Evolutionary conservation across 2,329 filamentous ascomycete species (phyloP), one percentile per base, ranked within the genome.

Genomic region (Tolypocladium endophyticum): DNA sequence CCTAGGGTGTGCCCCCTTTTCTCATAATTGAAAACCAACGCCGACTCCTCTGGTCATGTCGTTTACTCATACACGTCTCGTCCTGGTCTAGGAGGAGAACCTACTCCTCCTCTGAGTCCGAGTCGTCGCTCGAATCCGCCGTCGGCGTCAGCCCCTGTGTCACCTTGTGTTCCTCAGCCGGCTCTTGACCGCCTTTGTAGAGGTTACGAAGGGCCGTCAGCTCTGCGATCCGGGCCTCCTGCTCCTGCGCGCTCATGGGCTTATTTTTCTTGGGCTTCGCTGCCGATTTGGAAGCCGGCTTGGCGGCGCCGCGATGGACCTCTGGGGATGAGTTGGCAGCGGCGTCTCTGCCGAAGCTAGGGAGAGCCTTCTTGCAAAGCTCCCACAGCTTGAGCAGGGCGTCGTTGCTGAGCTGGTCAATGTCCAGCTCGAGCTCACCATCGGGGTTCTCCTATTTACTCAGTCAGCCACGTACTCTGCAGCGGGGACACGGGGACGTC

Each of bases 181-280:
- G 65, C 50, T 74, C 73, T 39, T 72, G 67, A 35, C 71, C 72
- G 6, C 68, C 66, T 60, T 69, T 72, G 62, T 76, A 77, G 60
- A 76, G 67, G 50, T 75, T 75, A 45, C 83, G 73, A 62, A 84
- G 78, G 61, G 79, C 78, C 64, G 81, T 79, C 55, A 89, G 77
- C 67, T 82, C 77, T 35, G 80, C 77, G 65, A 89, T 88, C 59
- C 82, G 83, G 33, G 81, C 79, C 66, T 88, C 85, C 70, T 89
- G 87, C 71, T 89, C 86, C 28, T 77, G 76, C 63, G 87, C 87
- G 70, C 82, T 86, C 87, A 89, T 89, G 1, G 87, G 87, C 77
- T 89, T 89, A 72, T 89, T 88, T 78, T 88, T 88, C 76, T 86
- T 86, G 58, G 82, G 83, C 71, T 85, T 85, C 63, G 74, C 71